These are phyloP conservation scores for Prunus padus DNA, from an alignment of 306 rosid genomes.

Conservation along the genomic window DNA sequence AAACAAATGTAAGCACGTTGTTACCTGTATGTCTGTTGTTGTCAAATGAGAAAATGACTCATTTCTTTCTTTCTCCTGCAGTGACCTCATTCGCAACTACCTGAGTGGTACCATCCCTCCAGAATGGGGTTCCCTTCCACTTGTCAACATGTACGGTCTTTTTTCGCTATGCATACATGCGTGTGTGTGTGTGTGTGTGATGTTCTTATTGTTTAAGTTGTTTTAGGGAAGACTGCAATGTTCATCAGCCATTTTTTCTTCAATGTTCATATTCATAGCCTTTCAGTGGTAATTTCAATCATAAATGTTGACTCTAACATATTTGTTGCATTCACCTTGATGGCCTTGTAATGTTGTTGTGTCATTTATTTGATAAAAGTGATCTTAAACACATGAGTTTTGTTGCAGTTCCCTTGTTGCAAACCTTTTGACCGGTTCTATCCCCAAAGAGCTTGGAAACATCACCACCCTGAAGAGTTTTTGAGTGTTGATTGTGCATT, in stretches of 20 bases:
- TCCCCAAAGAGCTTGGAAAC: slow-evolving; percentile 65
- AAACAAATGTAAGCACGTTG: slow-evolving; percentile 43
- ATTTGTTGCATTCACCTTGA: no score
- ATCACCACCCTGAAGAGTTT: slow-evolving; percentile 57
- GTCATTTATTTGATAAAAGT: neutral
- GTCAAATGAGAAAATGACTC: neutral
- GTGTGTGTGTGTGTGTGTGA: neutral
- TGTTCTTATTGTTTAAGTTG: neutral
- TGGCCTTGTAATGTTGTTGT: neutral
- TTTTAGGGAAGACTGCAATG: no score
- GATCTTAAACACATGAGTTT: neutral
- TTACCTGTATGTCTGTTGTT: neutral
- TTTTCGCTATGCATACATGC: neutral
- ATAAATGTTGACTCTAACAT: no score
- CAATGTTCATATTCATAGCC: no score
- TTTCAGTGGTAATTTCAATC: no score
- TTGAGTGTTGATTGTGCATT: no score
- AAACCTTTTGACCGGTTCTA: slow-evolving; percentile 64
- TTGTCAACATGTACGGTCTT: slow-evolving; percentile 15
- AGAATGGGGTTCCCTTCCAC: slow-evolving; percentile 25
- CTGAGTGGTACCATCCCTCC: slow-evolving; percentile 35
- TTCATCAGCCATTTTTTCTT: no score
- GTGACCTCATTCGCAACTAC: slow-evolving; percentile 42
- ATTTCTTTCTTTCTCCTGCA: slow-evolving; percentile 13
- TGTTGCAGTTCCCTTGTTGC: slow-evolving; percentile 52